Percentiles rank a stretch among this genome's conserved stretches.
Evolutionary conservation across 805 yeast genomes (phyloP).

Genomic region (Wickerhamiella kurtzmanii): DNA sequence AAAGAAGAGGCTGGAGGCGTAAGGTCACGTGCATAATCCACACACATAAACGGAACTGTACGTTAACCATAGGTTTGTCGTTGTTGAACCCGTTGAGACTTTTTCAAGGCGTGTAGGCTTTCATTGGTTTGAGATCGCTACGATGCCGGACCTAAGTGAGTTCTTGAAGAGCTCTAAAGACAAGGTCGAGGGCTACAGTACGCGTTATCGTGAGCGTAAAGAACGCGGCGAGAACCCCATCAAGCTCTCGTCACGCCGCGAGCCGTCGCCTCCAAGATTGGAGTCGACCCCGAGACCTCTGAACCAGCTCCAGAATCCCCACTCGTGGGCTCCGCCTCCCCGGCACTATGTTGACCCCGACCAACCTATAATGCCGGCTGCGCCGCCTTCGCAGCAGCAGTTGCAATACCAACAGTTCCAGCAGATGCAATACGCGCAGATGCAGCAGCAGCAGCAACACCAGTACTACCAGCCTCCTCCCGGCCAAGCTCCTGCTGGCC

Average conservation of each 20-base stretch:
- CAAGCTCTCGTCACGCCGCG: neutral
- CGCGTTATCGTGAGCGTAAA: neutral
- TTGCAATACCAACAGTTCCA: conserved; percentile 1
- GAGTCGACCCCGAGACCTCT: conserved; percentile 7
- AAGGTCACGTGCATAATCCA: no score
- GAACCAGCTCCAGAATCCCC: conserved; percentile 7
- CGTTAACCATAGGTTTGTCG: no score
- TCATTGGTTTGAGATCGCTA: no score
- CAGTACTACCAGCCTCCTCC: conserved; percentile 2
- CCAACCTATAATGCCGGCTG: neutral
- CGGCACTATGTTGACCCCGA: conserved; percentile 2
- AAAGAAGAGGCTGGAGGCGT: no score
- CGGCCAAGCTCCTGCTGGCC: neutral
- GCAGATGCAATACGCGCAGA: neutral
- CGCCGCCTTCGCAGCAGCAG: neutral
- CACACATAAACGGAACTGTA: no score
- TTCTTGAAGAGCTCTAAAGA: conserved; percentile 1
- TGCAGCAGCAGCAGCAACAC: neutral
- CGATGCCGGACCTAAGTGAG: neutral
- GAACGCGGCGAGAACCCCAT: conserved; percentile 1
- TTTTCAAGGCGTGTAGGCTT: no score
- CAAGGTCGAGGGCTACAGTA: conserved; percentile 1
- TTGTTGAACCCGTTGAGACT: no score
- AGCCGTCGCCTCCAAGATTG: conserved; percentile 1
- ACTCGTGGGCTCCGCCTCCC: conserved; percentile 10